These are phyloP conservation scores for Pseudozyma thailandica DNA, from an alignment of 1,284 basidiomycete species.

Conservation along the genomic window DNA sequence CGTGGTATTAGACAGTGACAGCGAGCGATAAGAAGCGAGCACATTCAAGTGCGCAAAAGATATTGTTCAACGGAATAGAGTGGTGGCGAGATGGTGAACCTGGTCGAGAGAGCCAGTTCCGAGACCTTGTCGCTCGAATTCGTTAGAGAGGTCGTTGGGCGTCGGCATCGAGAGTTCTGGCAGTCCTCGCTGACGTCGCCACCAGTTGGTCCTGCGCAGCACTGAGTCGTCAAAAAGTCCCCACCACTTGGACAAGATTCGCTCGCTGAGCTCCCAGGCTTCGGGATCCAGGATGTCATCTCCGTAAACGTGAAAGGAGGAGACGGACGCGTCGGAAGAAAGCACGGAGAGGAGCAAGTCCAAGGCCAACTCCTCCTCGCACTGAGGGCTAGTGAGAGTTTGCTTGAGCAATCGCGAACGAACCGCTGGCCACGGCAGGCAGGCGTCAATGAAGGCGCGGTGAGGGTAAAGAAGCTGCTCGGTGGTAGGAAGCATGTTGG, in stretches of 20 bases:
- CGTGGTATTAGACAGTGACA: neutral
- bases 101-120: conserved; percentile 43
- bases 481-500: conserved; percentile 37
- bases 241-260: conserved; percentile 46
- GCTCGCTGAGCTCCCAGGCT: conserved; percentile 49
- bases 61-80: conserved; percentile 19
- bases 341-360: conserved; percentile 37
- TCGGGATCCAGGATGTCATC: conserved; percentile 46
- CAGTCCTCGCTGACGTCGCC: conserved; percentile 49
- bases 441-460: conserved; percentile 41
- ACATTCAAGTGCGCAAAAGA: no score
- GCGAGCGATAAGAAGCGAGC: no score
- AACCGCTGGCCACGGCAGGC: conserved; percentile 47
- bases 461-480: conserved; percentile 44
- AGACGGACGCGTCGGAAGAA: conserved; percentile 13
- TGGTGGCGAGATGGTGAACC: conserved; percentile 16
- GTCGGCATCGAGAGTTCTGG: conserved; percentile 4
- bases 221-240: conserved; percentile 46
- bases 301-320: conserved; percentile 45
- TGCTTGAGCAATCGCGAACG: conserved; percentile 47
- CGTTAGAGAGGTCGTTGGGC: conserved; percentile 1
- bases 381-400: conserved; percentile 17
- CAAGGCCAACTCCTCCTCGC: conserved; percentile 45
- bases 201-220: conserved; percentile 48
- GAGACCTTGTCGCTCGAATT: conserved; percentile 20